Evolutionary conservation across 75 land plant species (phyloP), one percentile per base, ranked within the genome.

Genomic region (Sequoia sempervirens): DNA sequence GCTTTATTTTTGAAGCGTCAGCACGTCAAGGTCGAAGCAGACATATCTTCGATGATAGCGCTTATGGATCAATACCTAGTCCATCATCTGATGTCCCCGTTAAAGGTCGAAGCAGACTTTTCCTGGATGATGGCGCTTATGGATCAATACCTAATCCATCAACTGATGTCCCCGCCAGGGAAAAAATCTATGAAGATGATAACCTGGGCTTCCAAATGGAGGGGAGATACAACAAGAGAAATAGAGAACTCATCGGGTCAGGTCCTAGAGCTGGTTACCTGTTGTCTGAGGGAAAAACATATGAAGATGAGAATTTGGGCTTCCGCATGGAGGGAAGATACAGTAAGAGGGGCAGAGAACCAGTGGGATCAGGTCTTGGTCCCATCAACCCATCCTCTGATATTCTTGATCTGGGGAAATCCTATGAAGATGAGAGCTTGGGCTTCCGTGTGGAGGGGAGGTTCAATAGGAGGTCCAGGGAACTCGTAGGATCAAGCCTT

Each of bases 321-420:
- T 86, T 61, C 54, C 85, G 83, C 28, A 68, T 81, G 64, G 81
- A 90, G 88, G 86, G 80, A 12, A 40, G 80, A n/a, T 79, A 88
- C 85, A 84, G 86, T 75, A 88, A 86, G 89, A 90, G 88, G 72
- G 89, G 89, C 32, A 82, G 85, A 40, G 88, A 89, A 81, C 89
- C 88, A 28, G 88, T 89, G 47, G 92, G 90, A 20, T 75, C 85
- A 72, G 82, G 84, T 37, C 73, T 79, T 76, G 90, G 91, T 73
- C 2, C 85, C 88, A 45, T 50, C 13, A 50, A 50, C 53, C 15
- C 53, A 50, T 50, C 53, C 53, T 50, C 23, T 56, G 61, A 56
- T 4, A 20, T 20, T 70, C 87, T 40, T 85, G 92, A 43, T 82
- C 87, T 0, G 46, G 85, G 78, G 87, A 90, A 46, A 85, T 79